Evolutionary conservation across 2,329 filamentous ascomycete species (phyloP), one percentile per base, ranked within the genome.

Genomic region (Rachicladosporium sp.): DNA sequence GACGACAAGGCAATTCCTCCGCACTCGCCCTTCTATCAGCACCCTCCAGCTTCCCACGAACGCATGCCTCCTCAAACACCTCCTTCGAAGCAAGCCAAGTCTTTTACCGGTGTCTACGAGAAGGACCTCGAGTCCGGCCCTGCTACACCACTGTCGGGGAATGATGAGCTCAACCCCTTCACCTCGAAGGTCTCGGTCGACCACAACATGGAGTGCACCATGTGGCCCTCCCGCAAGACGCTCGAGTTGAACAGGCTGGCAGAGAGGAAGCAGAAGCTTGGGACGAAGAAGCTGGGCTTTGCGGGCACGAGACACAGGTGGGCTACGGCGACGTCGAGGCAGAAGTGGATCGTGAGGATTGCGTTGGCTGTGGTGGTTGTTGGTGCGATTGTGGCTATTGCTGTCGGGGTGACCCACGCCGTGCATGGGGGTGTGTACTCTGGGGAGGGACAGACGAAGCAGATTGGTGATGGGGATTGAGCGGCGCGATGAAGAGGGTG

Each of bases 221-320:
- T 70, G 65, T 70, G 67, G 67, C 67, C 67, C 6, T 64, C 65
- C 32, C 61, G 62, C 47, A 60, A 67, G 52, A 65, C 66, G 27
- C 59, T 70, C 41, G 56, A 63, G 49, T 60, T 65, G 47, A 62
- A 61, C 51, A 57, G 59, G 41, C 46, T 51, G 36, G 53, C 51
- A 19, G 57, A 59, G 50, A 58, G 64, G 54, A 47, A 47, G 46
- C 45, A 49, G 45, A 47, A 51, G 43, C 43, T 45, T 5, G 43
- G 48, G n/a, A 37, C 36, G n/a, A 43, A 59, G 34, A 52, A 51
- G 35, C 56, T 54, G 36, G 60, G 60, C 46, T 65, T 59, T 48
- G 59, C 57, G 35, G 56, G 58, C 31, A 36, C 56, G 23, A 44
- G 48, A 30, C 43, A 52, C 31, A 43, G 38, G 29, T 67, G 67